A percentile compares a stretch with the other conserved stretches of the same genome.
Evolutionary conservation across 441 rosid species (phyloP).

Genomic region (Euphorbia celastroides): DNA sequence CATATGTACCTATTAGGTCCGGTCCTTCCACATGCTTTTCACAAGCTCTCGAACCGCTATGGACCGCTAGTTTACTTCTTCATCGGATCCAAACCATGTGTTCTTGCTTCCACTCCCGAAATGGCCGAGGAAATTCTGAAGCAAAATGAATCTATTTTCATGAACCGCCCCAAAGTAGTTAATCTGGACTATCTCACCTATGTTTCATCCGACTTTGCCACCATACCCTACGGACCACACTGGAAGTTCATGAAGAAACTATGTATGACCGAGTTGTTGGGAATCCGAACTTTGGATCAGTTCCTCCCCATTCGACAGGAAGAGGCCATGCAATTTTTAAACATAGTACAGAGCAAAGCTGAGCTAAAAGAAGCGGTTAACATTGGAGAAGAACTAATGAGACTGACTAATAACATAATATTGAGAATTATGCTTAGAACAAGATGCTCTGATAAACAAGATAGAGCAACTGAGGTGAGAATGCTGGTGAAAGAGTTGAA

Average conservation of each 20-base stretch:
- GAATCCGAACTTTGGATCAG: conserved; percentile 38
- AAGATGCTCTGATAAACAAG: conserved; percentile 33
- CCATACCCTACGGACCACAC: conserved; percentile 47
- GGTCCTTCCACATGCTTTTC: conserved; percentile 36
- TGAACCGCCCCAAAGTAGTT: conserved; percentile 46
- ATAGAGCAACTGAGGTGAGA: conserved; percentile 38
- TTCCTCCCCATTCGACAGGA: conserved; percentile 38
- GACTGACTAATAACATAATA: conserved; percentile 47
- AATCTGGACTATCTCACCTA: conserved; percentile 64
- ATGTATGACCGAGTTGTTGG: conserved; percentile 59
- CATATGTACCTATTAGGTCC: conserved; percentile 42
- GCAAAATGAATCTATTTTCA: conserved; percentile 43
- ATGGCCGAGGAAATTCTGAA: conserved; percentile 37
- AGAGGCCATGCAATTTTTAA: conserved; percentile 37
- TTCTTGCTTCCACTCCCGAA: conserved; percentile 36
- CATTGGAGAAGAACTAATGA: conserved; percentile 47
- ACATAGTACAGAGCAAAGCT: conserved; percentile 30
- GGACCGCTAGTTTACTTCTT: conserved; percentile 40
- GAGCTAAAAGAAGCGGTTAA: conserved; percentile 33
- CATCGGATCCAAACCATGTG: conserved; percentile 40
- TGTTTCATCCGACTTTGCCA: conserved; percentile 57
- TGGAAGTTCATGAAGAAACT: conserved; percentile 80
- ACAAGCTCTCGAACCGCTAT: conserved; percentile 33
- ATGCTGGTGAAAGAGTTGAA: conserved; percentile 47
- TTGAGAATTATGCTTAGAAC: conserved; percentile 47